Base-by-base conservation (phyloP, 2,329 filamentous ascomycete species). In the Helotiales sp. region DNA sequence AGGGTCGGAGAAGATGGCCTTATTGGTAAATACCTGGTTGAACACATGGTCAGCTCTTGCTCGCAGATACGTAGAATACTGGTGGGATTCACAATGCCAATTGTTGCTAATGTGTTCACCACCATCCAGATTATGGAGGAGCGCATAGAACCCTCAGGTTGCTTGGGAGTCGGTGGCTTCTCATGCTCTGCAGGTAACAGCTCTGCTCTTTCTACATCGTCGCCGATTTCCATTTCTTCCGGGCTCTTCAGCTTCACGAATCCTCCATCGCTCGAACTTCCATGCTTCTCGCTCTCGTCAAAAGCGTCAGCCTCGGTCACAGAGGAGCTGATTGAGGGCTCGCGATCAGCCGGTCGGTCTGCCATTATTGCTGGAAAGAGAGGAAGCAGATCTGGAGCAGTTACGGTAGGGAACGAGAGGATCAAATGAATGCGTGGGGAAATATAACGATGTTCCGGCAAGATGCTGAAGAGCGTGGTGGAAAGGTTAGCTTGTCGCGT, bases 1-100 rank as follows among this genome's bases (percentile, higher is more conserved):
- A 15, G 81, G 80, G 60, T 87, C 81, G 24, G 81, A 81, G 74
- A 89, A 89, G 71, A 89, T 87, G 61, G 80, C 81, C 72, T 89
- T 89, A 75, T 89, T 89, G 40, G 83, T 85, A 69, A 88, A 88
- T 67, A 89, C 61, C 67, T 63, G 34, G 8, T 40, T 24, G 19
- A 40, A 10, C 19, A 24, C 5, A 9, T 15, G 19, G 31, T 59
- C 52, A 57, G 54, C 22, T 19, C 27, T 10, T 38, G 5, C 3
- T 22, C 30, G 12, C 15, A n/a, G 10, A 24, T 9, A 15, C 50
- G 19, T n/a, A 31, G 31, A 22, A 56, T 17, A 38, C 49, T 44
- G 38, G 15, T 19, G 25, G 69, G 17, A 71, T 78, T 67, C 75
- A 85, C 84, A 67, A 87, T 87, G 47, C 81, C 81, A 56, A 87